Conservation (phyloP, 257 asterid species). For the Eustoma russellianum region DNA sequence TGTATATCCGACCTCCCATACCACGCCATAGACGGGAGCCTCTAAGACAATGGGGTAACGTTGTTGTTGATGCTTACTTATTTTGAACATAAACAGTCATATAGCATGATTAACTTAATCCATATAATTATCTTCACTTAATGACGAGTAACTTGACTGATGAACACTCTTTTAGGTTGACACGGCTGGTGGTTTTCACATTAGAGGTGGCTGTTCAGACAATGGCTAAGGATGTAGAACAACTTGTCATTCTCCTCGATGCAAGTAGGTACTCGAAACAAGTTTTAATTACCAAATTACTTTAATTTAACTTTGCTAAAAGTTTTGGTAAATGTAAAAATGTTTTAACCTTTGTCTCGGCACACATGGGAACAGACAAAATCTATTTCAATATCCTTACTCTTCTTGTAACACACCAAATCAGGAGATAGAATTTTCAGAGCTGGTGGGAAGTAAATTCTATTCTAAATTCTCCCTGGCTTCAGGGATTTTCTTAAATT, state of each 20-base stretch:
- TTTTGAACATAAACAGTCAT: neutral
- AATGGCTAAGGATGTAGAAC: slow-evolving; percentile 68
- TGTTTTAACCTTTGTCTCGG: no score
- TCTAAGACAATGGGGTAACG: no score
- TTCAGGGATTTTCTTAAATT: slow-evolving; percentile 16
- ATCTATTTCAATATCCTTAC: neutral
- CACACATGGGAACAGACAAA: neutral
- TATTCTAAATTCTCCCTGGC: slow-evolving; percentile 36
- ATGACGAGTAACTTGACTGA: neutral
- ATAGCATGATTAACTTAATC: neutral
- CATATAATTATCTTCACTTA: neutral
- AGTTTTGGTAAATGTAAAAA: no score
- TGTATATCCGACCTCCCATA: no score
- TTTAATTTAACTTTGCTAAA: neutral
- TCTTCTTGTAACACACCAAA: slow-evolving; percentile 15
- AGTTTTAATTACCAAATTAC: neutral
- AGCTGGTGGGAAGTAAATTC: slow-evolving; percentile 44
- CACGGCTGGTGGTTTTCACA: slow-evolving; percentile 71
- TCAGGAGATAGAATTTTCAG: slow-evolving; percentile 41
- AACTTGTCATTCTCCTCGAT: slow-evolving; percentile 72
- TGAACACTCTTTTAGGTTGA: slow-evolving; percentile 34
- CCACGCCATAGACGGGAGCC: no score
- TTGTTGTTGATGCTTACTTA: no score
- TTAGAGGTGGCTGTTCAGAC: slow-evolving; percentile 91
- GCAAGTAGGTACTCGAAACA: slow-evolving; percentile 51